A percentile compares a stretch with the other conserved stretches of the same genome.
These are phyloP conservation scores for Brassica balearica DNA, from an alignment of 441 rosid genomes.

Conservation along the genomic window DNA sequence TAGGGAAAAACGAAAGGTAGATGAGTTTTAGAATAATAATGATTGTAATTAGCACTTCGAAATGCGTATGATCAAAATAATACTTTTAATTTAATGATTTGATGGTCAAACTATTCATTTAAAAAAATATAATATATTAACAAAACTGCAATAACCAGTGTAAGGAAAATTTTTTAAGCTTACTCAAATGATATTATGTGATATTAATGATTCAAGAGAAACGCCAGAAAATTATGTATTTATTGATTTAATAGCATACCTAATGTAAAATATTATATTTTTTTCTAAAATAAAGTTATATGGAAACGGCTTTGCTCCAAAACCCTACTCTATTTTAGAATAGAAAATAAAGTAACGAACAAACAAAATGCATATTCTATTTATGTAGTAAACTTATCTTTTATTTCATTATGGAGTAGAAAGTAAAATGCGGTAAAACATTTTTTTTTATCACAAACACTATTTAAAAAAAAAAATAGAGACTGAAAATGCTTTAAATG, in stretches of 20 bases:
- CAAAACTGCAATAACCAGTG: not conserved
- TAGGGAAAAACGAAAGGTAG: not conserved
- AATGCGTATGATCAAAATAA: not conserved
- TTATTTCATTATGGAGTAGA: too few species aligned
- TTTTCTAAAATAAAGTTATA: too few species aligned
- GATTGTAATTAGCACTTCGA: constrained; percentile 9
- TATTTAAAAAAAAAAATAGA: too few species aligned
- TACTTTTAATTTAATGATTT: not conserved
- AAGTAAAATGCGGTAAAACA: too few species aligned
- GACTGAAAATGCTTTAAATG: not conserved
- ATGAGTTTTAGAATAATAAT: not conserved
- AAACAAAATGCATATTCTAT: too few species aligned
- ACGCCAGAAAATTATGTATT: not conserved
- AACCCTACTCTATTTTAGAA: too few species aligned
- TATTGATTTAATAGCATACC: too few species aligned
- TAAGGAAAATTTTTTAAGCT: not conserved
- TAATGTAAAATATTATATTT: too few species aligned
- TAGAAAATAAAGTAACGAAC: too few species aligned
- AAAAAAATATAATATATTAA: not conserved
- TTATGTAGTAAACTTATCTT: too few species aligned
- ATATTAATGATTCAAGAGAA: not conserved
- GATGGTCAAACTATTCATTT: not conserved
- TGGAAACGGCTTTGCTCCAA: too few species aligned
- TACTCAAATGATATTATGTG: not conserved
- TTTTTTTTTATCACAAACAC: too few species aligned